Evolutionary conservation across 1,284 basidiomycete species (phyloP), one percentile per base, ranked within the genome.

Genomic region (Moesziomyces parantarcticus): DNA sequence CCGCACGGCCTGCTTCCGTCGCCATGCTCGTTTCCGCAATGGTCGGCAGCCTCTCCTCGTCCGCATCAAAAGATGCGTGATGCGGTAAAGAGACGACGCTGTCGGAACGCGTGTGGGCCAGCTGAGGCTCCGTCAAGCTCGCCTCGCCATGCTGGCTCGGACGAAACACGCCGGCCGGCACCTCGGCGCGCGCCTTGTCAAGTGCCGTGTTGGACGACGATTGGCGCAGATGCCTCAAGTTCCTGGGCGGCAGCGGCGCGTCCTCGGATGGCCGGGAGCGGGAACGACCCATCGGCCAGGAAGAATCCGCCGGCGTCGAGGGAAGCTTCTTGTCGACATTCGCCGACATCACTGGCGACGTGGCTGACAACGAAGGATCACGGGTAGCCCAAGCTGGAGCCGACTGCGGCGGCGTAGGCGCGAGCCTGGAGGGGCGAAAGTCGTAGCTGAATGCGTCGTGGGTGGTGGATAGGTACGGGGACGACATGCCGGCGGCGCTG

Each of bases 171-270:
- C 58, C 67, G 16, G 46, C 22, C 4, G 61, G 54, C 6, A 59
- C 32, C 9, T 60, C 50, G 25, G 29, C 49, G 9, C 49, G 53
- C 47, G 57, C n/a, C 45, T 48, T 60, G 42, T 53, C 55, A 18
- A 68, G 34, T 14, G 23, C 60, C 16, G 67, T 29, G 26, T 53
- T 60, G 22, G 54, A 65, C 1, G 69, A 72, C 6, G 58, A 56
- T 21, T 66, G 40, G 10, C 69, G 63, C 14, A 65, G 39, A 52
- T 72, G 69, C 20, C 69, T 63, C 50, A 72, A 20, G 16, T 72
- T 72, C 47, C 56, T 56, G 34, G 69, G 69, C 13, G 62, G 50
- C 34, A 36, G 34, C 16, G 25, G 43, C 14, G 45, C 60, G 11
- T 59, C 43, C 41, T 68, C 65, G 18, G 46, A 32, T 18, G 55